Percentiles rank a stretch among this genome's conserved stretches.
Conservation (phyloP, 192 early-diverging fungal genomes). For the Coemansia sp. region DNA sequence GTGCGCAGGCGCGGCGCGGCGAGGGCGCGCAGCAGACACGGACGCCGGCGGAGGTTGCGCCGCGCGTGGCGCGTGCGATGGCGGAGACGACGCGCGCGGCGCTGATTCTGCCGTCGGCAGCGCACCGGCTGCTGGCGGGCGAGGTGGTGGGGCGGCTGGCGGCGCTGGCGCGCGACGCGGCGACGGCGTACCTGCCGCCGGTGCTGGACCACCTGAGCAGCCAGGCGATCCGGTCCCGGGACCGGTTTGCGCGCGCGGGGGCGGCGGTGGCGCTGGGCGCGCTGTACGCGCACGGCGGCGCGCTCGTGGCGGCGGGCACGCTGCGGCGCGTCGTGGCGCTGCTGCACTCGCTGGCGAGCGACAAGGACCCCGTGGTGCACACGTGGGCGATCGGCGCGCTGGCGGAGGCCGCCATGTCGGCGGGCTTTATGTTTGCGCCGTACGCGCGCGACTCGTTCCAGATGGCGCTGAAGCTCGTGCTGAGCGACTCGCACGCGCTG, state of each 20-base stretch:
- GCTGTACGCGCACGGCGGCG: constrained; percentile 83
- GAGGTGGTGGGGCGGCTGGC: constrained; percentile 80
- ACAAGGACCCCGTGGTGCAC: constrained; percentile 91
- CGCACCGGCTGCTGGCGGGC: constrained; percentile 70
- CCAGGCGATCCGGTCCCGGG: constrained; percentile 83
- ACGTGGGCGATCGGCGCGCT: constrained; percentile 87
- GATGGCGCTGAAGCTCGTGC: constrained; percentile 80
- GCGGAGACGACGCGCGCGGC: constrained; percentile 46
- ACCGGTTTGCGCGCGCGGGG: constrained; percentile 93
- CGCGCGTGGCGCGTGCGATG: constrained; percentile 22
- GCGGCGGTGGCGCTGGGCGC: constrained; percentile 84
- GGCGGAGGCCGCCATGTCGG: constrained; percentile 77
- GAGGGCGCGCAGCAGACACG: no score
- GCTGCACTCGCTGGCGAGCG: constrained; percentile 83
- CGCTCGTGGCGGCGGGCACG: constrained; percentile 77
- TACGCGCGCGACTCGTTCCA: constrained; percentile 84
- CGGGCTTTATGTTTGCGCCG: constrained; percentile 87
- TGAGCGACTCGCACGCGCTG: constrained; percentile 81
- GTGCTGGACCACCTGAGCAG: constrained; percentile 39
- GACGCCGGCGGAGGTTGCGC: not conserved
- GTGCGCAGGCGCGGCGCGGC: not conserved
- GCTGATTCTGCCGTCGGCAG: constrained; percentile 63
- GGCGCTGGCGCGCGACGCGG: constrained; percentile 40
- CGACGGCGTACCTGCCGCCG: constrained; percentile 27
- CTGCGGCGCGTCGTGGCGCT: constrained; percentile 86